A percentile compares a stretch with the other conserved stretches of the same genome.
phyloP scores from a whole-genome alignment of 1,139 yeast species.

The Scheffersomyces segobiensis region DNA sequence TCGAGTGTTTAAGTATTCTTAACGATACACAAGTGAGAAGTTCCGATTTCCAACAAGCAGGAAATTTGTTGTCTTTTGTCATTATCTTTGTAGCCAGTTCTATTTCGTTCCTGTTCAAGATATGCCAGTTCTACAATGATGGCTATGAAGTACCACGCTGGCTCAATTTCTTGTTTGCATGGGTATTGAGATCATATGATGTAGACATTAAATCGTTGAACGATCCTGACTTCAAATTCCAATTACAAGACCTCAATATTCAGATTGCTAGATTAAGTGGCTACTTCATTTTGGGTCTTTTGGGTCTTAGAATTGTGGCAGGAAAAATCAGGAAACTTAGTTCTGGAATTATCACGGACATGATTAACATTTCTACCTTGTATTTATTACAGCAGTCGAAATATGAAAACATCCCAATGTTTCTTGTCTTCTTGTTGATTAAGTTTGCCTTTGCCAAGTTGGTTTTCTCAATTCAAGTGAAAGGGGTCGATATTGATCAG shows the following conservation, averaged over 20 bases:
- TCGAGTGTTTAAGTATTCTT: conserved; percentile 11
- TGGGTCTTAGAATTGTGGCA: conserved; percentile 27
- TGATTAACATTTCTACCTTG: conserved; percentile 48
- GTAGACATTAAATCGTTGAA: conserved; percentile 6
- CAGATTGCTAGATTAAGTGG: conserved; percentile 26
- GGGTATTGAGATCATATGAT: conserved; percentile 30
- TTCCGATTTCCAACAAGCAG: conserved; percentile 18
- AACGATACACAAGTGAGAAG: conserved; percentile 3
- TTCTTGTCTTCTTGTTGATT: conserved; percentile 48
- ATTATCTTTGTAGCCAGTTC: conserved; percentile 38
- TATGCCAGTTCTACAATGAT: conserved; percentile 54
- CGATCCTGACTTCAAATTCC: conserved; percentile 20
- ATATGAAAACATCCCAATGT: conserved; percentile 68
- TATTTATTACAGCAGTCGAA: conserved; percentile 72
- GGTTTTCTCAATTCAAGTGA: conserved; percentile 2
- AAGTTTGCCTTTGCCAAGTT: conserved; percentile 25
- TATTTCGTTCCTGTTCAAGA: conserved; percentile 56
- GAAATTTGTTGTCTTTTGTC: conserved; percentile 36
- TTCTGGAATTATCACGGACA: conserved; percentile 37
- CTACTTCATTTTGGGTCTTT: conserved; percentile 19
- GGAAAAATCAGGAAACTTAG: conserved; percentile 25
- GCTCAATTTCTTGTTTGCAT: conserved; percentile 29
- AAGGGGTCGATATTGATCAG: conserved; percentile 19
- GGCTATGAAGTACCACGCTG: conserved; percentile 51
- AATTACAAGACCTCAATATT: conserved; percentile 26